Percentiles rank a stretch among this genome's conserved stretches.
These are phyloP conservation scores for Leishmania gerbilli DNA, from an alignment of 208 protist species.

Conservation along the genomic window DNA sequence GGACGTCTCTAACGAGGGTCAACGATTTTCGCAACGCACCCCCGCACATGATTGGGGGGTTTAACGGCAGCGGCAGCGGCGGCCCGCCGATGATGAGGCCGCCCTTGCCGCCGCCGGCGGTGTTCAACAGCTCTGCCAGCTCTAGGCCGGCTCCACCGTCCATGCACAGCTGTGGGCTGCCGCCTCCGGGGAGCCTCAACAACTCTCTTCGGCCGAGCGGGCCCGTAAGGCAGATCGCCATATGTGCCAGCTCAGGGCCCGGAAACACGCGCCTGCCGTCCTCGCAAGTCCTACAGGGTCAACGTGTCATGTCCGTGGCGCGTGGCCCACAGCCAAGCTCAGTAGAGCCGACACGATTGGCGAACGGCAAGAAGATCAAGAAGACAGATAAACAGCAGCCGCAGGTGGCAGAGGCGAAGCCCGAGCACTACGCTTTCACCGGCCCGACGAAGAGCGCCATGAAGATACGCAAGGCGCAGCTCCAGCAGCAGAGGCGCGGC, in stretches of 20 bases:
- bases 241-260: not conserved
- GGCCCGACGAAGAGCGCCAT: slow-evolving; percentile 18
- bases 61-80: not conserved
- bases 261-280: not conserved
- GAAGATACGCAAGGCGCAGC: not conserved
- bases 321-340: slow-evolving; percentile 50
- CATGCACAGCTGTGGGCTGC: not conserved
- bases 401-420: slow-evolving; percentile 2
- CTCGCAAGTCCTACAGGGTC: slow-evolving; percentile 2
- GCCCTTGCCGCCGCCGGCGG: not conserved
- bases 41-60: not conserved
- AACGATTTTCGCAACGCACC: not conserved
- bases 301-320: slow-evolving; percentile 26
- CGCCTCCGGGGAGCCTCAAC: not conserved
- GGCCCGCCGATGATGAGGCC: not conserved
- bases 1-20: too few species aligned
- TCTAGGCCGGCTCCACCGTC: not conserved
- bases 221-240: not conserved
- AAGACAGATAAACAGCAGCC: slow-evolving; percentile 12
- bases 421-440: not conserved
- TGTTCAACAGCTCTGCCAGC: not conserved
- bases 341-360: slow-evolving; percentile 33
- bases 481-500: not conserved
- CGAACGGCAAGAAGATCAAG: slow-evolving; percentile 33
- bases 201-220: not conserved